Base-by-base conservation (phyloP, 345 rosid species). In the Physaria fendleri region DNA sequence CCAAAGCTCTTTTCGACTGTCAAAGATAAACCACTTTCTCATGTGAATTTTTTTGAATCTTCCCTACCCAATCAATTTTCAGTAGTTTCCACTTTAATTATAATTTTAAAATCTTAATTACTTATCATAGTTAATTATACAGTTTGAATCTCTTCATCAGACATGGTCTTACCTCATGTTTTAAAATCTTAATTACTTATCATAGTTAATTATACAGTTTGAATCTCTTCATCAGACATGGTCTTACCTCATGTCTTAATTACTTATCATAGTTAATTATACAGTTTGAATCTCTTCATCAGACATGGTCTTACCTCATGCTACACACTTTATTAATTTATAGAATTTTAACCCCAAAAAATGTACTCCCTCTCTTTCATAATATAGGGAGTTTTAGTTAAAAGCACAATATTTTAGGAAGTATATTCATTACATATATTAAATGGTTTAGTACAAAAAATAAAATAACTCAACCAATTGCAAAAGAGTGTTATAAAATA, bases 131-230 rank as follows among this genome's bases (percentile, higher is more conserved):
- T 33, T 23, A 40, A 35, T 18, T 21, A 29, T 15, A 33, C 10
- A 21, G 15, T 13, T 23, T 21, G 25, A 32, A 35, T 9, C 42
- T 60, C 43, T 52, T 62, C 44, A 41, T 30, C 34, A 54, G 55
- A 69, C 76, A 81, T 59, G 85, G 77, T 78, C 86, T 79, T 75
- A 80, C 76, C 79, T 49, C n/a, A n/a, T n/a, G n/a, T 12, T 29
- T 37, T 51, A 32, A 43, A 59, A 27, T 37, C 38, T 50, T 68
- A 25, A 6, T 53, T 45, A 49, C 47, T 40, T 32, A 5, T 0
- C 16, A 50, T 42, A 17, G 18, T 33, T 23, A 40, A 35, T 18
- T 21, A 29, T 15, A 33, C 10, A 21, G 15, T 13, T 23, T 21
- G 25, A 32, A 35, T 9, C 42, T 60, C 43, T 52, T 62, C 44